Evolutionary conservation across 768 basidiomycete genomes (phyloP), one percentile per base, ranked within the genome.

Genomic region (Pluteus cervinus): DNA sequence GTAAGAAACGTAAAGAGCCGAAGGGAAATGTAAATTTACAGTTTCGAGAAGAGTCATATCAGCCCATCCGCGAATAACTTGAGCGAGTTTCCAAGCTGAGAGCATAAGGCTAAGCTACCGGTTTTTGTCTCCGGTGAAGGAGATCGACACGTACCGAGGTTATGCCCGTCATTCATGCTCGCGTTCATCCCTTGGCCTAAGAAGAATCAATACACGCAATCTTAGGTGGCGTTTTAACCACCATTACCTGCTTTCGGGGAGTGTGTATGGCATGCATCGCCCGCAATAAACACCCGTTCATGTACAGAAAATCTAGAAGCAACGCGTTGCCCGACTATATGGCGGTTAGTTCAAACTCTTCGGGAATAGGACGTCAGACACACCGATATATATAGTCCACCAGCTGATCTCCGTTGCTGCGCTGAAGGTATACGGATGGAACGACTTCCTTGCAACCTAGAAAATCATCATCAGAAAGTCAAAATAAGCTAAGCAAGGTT

Each of bases 161-260:
- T 86, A 44, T 82, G 82, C 12, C 77, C 70, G 50, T 86, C 84
- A 33, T 75, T 77, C 76, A 85, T 84, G 43, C 78, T 77, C 6
- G 81, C 82, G 47, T 84, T 83, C 81, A 83, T 79, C 8, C 81
- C 83, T 53, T 86, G 83, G 10, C 82, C 77, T 78, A 40, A 2
- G 18, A 17, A 29, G 9, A 39, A 30, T 9, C 23, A 22, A 15
- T 30, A 5, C 30, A 11, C 10, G 36, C 15, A 44, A 11, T 23
- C 22, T 12, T 29, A 7, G 36, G 1, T 2, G 5, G 2, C 24
- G 11, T 6, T 20, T 12, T n/a, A 17, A 23, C 16, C 4, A 5
- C n/a, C 17, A 61, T 29, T 30, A 75, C 79, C 75, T 43, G 75
- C 77, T 60, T 81, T 81, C 0, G 78, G 77, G 0, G 74, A 79